Evolutionary conservation across 768 basidiomycete genomes (phyloP).

Genomic region (Dentipellis sp.): DNA sequence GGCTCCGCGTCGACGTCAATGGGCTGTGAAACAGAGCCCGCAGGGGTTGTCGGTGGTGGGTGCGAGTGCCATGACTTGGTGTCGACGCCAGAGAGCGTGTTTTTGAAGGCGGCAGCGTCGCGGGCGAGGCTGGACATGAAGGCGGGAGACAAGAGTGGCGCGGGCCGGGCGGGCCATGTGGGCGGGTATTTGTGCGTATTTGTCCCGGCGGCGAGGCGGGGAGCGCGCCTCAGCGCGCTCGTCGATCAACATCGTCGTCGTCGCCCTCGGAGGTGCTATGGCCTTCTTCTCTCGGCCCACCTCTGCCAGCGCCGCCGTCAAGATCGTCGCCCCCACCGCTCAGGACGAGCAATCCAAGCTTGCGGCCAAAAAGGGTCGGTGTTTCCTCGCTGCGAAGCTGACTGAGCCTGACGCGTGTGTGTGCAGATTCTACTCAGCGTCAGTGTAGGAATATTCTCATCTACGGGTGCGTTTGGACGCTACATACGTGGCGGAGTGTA

Average conservation of each 20-base stretch:
- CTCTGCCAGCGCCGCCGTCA: slow-evolving; percentile 51
- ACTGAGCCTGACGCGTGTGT: slow-evolving; percentile 5
- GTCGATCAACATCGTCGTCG: neutral
- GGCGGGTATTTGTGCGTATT: slow-evolving; percentile 1
- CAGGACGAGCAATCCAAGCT: slow-evolving; percentile 33
- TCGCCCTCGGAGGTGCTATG: slow-evolving; percentile 29
- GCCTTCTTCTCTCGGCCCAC: slow-evolving; percentile 62
- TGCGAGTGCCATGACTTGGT: slow-evolving; percentile 64
- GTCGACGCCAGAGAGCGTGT: slow-evolving; percentile 52
- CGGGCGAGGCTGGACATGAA: slow-evolving; percentile 61
- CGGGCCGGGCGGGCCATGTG: neutral
- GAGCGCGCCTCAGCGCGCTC: neutral
- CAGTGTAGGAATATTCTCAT: slow-evolving; percentile 90
- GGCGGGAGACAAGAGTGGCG: slow-evolving; percentile 8
- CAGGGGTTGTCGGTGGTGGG: slow-evolving; percentile 21
- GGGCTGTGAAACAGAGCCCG: slow-evolving; percentile 28
- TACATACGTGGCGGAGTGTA: neutral
- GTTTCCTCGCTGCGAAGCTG: slow-evolving; percentile 4
- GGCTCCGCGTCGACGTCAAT: slow-evolving; percentile 19
- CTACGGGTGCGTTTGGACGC: slow-evolving; percentile 53
- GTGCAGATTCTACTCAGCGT: slow-evolving; percentile 56
- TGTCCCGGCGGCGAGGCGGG: neutral
- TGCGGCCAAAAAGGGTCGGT: slow-evolving; percentile 37
- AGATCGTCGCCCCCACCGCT: slow-evolving; percentile 56
- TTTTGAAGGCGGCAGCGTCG: slow-evolving; percentile 66